Evolutionary conservation across 176 grass and related monocot genomes (phyloP), one percentile per base, ranked within the genome.

Genomic region (Microstegium vimineum): DNA sequence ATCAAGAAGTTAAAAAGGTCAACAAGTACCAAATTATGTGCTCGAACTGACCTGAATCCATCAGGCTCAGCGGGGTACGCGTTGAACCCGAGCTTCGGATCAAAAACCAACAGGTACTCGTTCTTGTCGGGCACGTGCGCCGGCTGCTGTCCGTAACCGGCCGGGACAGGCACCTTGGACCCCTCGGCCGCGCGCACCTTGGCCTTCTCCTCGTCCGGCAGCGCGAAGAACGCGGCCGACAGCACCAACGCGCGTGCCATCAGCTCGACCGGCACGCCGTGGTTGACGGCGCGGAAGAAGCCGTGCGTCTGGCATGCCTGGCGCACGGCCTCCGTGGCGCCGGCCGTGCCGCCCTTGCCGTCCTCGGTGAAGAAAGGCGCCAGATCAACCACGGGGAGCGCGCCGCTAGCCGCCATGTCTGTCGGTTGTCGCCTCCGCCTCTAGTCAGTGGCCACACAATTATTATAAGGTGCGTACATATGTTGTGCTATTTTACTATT

Each of bases 271-370:
- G 57, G 40, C 64, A 90, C 23, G 43, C 72, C 77, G 66, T 82
- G 88, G 88, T 90, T 90, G 20, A 90, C 57, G 27, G 63, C 47
- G 45, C 88, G 71, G 78, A 90, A 90, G 71, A 90, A 90, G 3
- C 88, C 83, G 66, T 85, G 63, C 0, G 63, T 62, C 8, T 25
- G 10, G 83, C 83, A 90, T 26, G 72, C 82, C 56, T 73, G 35
- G 11, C 64, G 62, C 45, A 78, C 28, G 43, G 54, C 79, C 42
- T 59, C 73, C 11, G 78, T 77, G 60, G 42, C 83, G 14, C 65
- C 25, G 22, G 67, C 27, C 4, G 14, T 22, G 75, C 27, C 76
- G 16, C 2, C 65, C 23, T 64, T 34, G 1, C 8, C 63, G 18
- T 71, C 6, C 1, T 17, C 20, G 33, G 69, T 2, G 57, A 78